Evolutionary conservation across 768 basidiomycete species (phyloP).

Genomic region (Gelatoporia subvermispora): DNA sequence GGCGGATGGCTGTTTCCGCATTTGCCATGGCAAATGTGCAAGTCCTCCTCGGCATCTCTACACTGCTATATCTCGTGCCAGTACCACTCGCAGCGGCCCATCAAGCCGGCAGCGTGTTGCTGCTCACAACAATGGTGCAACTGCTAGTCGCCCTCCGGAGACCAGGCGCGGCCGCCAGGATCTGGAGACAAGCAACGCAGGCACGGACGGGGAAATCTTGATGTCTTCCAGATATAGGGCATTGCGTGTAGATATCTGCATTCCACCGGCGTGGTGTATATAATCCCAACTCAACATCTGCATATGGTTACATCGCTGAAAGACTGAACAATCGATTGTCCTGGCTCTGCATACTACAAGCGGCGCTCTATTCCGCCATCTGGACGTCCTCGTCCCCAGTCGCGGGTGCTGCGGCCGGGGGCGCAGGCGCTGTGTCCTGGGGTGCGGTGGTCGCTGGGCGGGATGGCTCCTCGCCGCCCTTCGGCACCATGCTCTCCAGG

Average conservation of each 20-base stretch:
- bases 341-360: constrained; percentile 7
- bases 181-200: constrained; percentile 44
- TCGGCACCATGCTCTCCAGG: constrained; percentile 73
- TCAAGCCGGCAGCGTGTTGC: constrained; percentile 89
- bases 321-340: neutral
- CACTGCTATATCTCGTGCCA: constrained; percentile 89
- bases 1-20: constrained; percentile 47
- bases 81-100: constrained; percentile 89
- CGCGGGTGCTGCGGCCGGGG: constrained; percentile 30
- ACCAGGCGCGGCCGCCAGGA: constrained; percentile 60
- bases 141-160: constrained; percentile 65
- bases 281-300: constrained; percentile 6
- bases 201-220: constrained; percentile 6
- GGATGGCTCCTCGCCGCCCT: constrained; percentile 44
- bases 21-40: constrained; percentile 85
- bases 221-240: neutral
- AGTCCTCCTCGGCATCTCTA: constrained; percentile 70
- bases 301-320: constrained; percentile 1
- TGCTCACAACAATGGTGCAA: constrained; percentile 81
- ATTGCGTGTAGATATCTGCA: neutral
- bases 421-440: constrained; percentile 56
- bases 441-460: constrained; percentile 35
- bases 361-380: constrained; percentile 59
- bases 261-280: neutral
- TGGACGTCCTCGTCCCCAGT: constrained; percentile 74